Evolutionary conservation across 352 stramenopile species (phyloP), one percentile per base, ranked within the genome.

Genomic region (Phytopythium boreale): DNA sequence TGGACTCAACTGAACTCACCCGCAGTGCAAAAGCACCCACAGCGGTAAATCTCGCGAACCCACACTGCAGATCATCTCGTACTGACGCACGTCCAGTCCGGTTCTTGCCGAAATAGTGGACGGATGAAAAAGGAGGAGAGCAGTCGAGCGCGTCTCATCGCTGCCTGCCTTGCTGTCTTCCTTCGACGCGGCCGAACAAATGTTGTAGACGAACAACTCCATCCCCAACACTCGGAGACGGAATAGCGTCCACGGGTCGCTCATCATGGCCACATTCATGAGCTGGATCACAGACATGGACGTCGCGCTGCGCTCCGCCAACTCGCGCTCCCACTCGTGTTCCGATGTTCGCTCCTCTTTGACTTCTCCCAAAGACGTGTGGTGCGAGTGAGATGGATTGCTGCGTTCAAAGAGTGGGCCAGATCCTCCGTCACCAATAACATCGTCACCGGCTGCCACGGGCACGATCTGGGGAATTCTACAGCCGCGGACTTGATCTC

Each of bases 221-320:
- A 57, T 51, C 0, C 67, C 67, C 26, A 68, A 15, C 27, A 64
- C 52, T 17, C 67, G 58, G 3, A 73, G 44, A 1, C 67, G 63
- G n/a, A 67, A 53, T 24, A 70, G 27, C 29, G 59, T 70, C 63
- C 56, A 67, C 20, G 67, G 63, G 11, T 73, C 67, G 39, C 57
- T 73, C 67, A 73, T 73, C 67, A 70, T 73, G 11, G 63, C 63
- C 46, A 73, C 70, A 22, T 73, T 73, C 51, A 73, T 73, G 27
- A 73, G 58, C 29, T 56, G 63, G 19, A 70, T 61, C 31, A 70
- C 34, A 10, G 67, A 70, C 46, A 58, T 70, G 37, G 62, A 51
- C 26, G 62, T 61, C 8, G 41, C 24, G 0, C 26, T 68, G 2
- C 67, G 63, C 27, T 60, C 55, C 11, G 15, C 34, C 31, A 50